Evolutionary conservation across 441 rosid species (phyloP).

Genomic region (Eugenia klotzschiana): DNA sequence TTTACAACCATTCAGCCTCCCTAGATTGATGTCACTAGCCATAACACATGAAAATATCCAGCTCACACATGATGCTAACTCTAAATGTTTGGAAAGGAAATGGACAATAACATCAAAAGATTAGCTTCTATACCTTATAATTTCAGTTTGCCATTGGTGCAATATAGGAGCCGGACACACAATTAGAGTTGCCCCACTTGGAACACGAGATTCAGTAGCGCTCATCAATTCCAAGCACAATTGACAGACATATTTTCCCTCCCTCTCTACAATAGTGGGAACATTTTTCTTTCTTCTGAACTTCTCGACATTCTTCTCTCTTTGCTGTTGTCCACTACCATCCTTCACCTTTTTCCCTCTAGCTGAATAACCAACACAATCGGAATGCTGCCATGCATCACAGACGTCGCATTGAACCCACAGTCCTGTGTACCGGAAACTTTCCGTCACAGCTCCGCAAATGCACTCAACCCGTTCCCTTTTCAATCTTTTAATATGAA

Average conservation of each 20-base stretch:
- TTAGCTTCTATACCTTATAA: conserved; percentile 41
- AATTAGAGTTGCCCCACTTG: conserved; percentile 85
- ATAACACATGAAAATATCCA: not conserved
- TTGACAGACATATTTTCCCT: conserved; percentile 67
- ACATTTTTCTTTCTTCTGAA: conserved; percentile 34
- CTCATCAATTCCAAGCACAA: conserved; percentile 66
- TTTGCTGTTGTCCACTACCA: conserved; percentile 16
- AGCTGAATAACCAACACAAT: conserved; percentile 87
- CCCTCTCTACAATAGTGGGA: conserved; percentile 36
- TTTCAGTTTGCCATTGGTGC: conserved; percentile 90
- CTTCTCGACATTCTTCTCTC: conserved; percentile 9
- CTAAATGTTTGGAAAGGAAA: not conserved
- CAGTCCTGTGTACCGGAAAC: conserved; percentile 56
- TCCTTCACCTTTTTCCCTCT: conserved; percentile 32
- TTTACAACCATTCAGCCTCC: too few relatives aligned
- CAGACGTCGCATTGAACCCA: conserved; percentile 97
- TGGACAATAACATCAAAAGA: not conserved
- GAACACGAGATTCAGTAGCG: conserved; percentile 64
- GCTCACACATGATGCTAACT: not conserved
- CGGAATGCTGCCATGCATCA: conserved; percentile 99
- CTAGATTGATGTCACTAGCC: too few relatives aligned
- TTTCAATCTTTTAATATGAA: conserved; percentile 48
- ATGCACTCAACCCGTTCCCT: conserved; percentile 89
- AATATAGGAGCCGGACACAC: conserved; percentile 94
- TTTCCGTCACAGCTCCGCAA: conserved; percentile 95